A percentile compares a stretch with the other conserved stretches of the same genome.
Conservation (phyloP, 257 asterid genomes). For the Jacaranda copaia region DNA sequence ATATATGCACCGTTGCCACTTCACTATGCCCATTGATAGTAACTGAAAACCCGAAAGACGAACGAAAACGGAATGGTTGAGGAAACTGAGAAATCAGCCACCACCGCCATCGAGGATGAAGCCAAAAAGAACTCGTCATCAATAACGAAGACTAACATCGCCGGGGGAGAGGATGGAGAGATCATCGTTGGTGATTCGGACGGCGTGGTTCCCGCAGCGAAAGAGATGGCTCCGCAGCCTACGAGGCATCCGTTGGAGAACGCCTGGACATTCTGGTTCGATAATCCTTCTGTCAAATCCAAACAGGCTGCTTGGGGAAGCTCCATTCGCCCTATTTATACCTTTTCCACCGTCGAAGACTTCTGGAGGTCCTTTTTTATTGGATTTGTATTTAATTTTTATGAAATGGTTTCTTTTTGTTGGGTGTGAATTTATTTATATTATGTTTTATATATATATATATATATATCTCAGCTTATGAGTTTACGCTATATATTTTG, state of each 20-base stretch:
- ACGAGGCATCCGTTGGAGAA: slow-evolving; percentile 52
- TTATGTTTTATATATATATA: too few relatives aligned
- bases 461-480: too few relatives aligned
- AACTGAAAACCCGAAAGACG: too few relatives aligned
- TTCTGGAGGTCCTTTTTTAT: slow-evolving; percentile 51
- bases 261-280: slow-evolving; percentile 65
- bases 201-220: slow-evolving; percentile 18
- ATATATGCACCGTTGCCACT: not conserved
- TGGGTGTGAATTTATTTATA: not conserved
- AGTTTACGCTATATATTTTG: too few relatives aligned
- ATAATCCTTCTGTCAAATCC: slow-evolving; percentile 50
- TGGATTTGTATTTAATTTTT: not conserved
- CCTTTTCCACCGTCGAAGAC: slow-evolving; percentile 56
- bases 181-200: slow-evolving; percentile 32
- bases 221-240: slow-evolving; percentile 1
- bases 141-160: slow-evolving; percentile 8
- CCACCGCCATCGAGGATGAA: slow-evolving; percentile 24
- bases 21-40: not conserved
- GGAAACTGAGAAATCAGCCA: slow-evolving; percentile 30
- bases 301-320: slow-evolving; percentile 59
- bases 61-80: slow-evolving; percentile 35
- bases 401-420: not conserved
- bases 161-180: slow-evolving; percentile 42
- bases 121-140: slow-evolving; percentile 14
- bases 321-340: slow-evolving; percentile 54